phyloP scores from a whole-genome alignment of 768 basidiomycete species.

The Boletus rubroflammeus region DNA sequence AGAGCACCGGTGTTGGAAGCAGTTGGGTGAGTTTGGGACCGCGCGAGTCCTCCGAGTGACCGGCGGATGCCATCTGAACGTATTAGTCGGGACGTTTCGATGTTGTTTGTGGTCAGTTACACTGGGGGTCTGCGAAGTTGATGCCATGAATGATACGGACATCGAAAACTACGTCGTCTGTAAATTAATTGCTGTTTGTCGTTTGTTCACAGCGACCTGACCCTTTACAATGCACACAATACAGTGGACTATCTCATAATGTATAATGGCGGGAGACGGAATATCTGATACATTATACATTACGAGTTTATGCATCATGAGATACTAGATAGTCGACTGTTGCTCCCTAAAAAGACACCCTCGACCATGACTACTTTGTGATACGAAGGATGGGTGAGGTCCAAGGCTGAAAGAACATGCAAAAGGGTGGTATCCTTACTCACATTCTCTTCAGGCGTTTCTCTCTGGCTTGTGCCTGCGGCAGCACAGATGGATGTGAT shows the following conservation, averaged over 20 bases:
- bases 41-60: slow-evolving; percentile 20
- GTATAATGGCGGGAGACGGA: too few relatives aligned
- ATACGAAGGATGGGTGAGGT: slow-evolving; percentile 24
- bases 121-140: neutral
- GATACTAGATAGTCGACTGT: too few relatives aligned
- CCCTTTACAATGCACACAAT: neutral
- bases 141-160: neutral
- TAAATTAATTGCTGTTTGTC: slow-evolving; percentile 4
- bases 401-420: neutral
- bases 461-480: slow-evolving; percentile 70
- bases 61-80: neutral
- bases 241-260: too few relatives aligned
- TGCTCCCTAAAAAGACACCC: neutral
- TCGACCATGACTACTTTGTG: too few relatives aligned
- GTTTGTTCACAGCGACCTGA: neutral
- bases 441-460: slow-evolving; percentile 40
- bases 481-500: slow-evolving; percentile 42
- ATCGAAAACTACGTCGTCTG: neutral
- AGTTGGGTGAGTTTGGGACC: slow-evolving; percentile 68
- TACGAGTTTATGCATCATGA: too few relatives aligned
- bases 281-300: too few relatives aligned
- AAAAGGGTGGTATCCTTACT: neutral
- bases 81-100: neutral
- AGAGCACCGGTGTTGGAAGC: slow-evolving; percentile 45
- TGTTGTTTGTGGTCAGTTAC: neutral